Conservation (phyloP, 371 early-diverging fungal species). For the Chytridium lagenaria region DNA sequence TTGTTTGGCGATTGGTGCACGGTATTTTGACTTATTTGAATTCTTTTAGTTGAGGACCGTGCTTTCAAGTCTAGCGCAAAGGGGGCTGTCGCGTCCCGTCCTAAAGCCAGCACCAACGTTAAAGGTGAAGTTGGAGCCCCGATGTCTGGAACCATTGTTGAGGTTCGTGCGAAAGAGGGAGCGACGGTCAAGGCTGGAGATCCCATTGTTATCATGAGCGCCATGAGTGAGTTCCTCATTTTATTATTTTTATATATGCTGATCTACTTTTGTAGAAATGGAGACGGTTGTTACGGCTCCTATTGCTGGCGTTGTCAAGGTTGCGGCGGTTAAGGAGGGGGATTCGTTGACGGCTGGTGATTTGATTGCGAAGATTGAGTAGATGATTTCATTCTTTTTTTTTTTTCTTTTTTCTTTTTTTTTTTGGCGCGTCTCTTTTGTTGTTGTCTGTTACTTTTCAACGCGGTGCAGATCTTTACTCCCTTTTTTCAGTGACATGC, state of each 20-base stretch:
- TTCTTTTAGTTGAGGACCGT: slow-evolving; percentile 33
- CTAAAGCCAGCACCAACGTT: slow-evolving; percentile 76
- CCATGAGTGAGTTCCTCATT: slow-evolving; percentile 73
- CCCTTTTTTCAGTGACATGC: too few relatives aligned
- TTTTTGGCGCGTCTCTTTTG: too few relatives aligned
- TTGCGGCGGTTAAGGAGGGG: slow-evolving; percentile 71
- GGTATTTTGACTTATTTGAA: background rate
- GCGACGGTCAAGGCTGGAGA: slow-evolving; percentile 85
- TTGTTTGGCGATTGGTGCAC: background rate
- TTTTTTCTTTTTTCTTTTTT: background rate
- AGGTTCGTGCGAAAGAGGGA: slow-evolving; percentile 83
- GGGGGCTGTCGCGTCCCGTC: slow-evolving; percentile 59
- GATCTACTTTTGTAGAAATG: slow-evolving; percentile 66
- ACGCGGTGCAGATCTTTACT: too few relatives aligned
- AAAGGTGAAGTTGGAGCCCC: slow-evolving; percentile 91
- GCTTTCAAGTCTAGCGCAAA: slow-evolving; percentile 18
- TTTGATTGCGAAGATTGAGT: slow-evolving; percentile 61
- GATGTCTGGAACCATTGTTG: slow-evolving; percentile 95
- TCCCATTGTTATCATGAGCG: slow-evolving; percentile 85
- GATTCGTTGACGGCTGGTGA: slow-evolving; percentile 85
- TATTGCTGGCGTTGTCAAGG: slow-evolving; percentile 74
- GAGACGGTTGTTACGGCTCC: slow-evolving; percentile 91
- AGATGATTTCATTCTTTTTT: background rate
- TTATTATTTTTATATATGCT: slow-evolving; percentile 9
- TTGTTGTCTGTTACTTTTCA: too few relatives aligned